Evolutionary conservation across 164 flowering plant genomes (phyloP).

Genomic region (Nymphaea colorata): DNA sequence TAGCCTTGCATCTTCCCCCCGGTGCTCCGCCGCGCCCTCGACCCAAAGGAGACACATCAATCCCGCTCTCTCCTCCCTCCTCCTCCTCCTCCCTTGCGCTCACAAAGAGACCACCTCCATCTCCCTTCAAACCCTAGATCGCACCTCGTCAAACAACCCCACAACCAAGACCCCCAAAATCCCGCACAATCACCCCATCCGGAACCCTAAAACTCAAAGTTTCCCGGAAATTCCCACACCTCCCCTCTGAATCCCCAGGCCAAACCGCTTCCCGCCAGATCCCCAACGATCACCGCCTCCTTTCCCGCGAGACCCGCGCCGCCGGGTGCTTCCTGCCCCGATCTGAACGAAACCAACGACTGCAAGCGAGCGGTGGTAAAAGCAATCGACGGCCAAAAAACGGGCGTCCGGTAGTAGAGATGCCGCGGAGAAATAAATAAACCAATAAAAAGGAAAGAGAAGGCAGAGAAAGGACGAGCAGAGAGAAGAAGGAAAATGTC

Average conservation of each 20-base stretch:
- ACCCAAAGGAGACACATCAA: constrained; percentile 36
- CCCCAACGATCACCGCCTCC: neutral
- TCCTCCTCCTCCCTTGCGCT: constrained; percentile 4
- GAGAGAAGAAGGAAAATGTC: neutral
- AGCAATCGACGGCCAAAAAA: neutral
- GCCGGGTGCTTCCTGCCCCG: neutral
- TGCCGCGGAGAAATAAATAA: neutral
- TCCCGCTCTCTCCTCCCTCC: constrained; percentile 13
- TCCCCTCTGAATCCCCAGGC: neutral
- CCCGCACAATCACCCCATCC: neutral
- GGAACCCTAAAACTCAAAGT: neutral
- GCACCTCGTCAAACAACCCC: constrained; percentile 4
- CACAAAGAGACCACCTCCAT: constrained; percentile 8
- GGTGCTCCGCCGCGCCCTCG: constrained; percentile 14
- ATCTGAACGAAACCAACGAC: neutral
- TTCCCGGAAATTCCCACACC: neutral
- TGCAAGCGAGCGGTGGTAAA: neutral
- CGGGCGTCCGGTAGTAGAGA: neutral
- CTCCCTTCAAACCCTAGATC: constrained; percentile 22
- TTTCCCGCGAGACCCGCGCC: neutral
- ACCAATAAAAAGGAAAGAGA: constrained; percentile 5
- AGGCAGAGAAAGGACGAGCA: constrained; percentile 2
- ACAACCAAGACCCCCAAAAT: neutral
- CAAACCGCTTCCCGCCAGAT: neutral
- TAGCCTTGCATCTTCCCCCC: constrained; percentile 48